These are phyloP conservation scores for Drechslerella coelobrocha DNA, from an alignment of 2,329 filamentous ascomycete genomes.

Conservation along the genomic window DNA sequence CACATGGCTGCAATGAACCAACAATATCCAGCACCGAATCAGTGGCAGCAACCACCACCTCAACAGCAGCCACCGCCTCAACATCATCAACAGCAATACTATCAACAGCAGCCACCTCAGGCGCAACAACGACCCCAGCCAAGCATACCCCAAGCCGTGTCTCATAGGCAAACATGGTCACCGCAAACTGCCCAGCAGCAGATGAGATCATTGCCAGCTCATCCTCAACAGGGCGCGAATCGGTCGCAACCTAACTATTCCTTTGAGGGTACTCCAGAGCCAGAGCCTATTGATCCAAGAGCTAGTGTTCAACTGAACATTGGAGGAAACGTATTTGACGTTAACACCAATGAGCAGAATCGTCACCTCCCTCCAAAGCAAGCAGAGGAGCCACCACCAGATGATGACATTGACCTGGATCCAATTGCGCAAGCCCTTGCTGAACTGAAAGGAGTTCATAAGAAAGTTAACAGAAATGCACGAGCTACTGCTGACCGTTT, in stretches of 20 bases:
- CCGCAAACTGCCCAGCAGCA: constrained; percentile 33
- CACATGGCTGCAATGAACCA: constrained; percentile 34
- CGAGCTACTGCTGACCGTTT: constrained; percentile 96
- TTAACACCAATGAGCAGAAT: constrained; percentile 65
- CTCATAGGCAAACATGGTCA: constrained; percentile 45
- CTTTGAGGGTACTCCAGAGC: constrained; percentile 63
- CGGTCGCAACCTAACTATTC: constrained; percentile 57
- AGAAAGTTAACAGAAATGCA: constrained; percentile 67
- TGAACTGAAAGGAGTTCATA: constrained; percentile 85
- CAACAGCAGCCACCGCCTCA: constrained; percentile 16
- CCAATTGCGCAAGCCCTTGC: constrained; percentile 92
- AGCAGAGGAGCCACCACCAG: constrained; percentile 39
- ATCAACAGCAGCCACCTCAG: constrained; percentile 30
- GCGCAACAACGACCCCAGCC: constrained; percentile 21
- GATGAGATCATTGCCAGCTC: constrained; percentile 7
- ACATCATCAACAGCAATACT: constrained; percentile 33
- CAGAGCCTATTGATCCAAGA: constrained; percentile 86
- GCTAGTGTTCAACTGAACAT: constrained; percentile 93
- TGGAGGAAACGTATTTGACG: constrained; percentile 94
- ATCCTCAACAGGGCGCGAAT: constrained; percentile 25
- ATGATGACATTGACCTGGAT: constrained; percentile 63
- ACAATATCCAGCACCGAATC: constrained; percentile 14
- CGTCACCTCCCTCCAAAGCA: constrained; percentile 64
- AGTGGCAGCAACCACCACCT: constrained; percentile 25
- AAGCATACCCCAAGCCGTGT: constrained; percentile 10